Evolutionary conservation across 1,284 basidiomycete species (phyloP).

Genomic region (Phaffia rhodozyma): DNA sequence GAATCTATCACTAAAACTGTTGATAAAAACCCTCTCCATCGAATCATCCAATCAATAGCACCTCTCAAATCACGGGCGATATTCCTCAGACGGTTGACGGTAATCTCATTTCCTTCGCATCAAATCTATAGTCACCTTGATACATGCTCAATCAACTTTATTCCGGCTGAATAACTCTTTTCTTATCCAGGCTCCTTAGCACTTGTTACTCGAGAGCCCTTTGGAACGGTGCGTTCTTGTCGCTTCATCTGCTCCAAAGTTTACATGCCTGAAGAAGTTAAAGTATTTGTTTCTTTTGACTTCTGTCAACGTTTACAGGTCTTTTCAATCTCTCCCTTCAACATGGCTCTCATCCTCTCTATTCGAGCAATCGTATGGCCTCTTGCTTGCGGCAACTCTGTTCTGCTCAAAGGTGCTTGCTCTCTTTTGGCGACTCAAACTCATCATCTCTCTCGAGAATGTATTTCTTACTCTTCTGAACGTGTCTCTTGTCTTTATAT

Average conservation of each 20-base stretch:
- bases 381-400: constrained; percentile 27
- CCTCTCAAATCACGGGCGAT: constrained; percentile 17
- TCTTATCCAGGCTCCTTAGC: constrained; percentile 16
- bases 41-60: not conserved
- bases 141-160: not conserved
- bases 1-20: not conserved
- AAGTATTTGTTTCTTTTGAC: no score
- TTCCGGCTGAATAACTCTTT: not conserved
- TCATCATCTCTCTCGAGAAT: constrained; percentile 1
- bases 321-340: constrained; percentile 28
- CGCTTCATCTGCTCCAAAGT: no score
- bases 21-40: not conserved
- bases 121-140: no score
- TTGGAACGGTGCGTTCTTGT: constrained; percentile 19
- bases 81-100: constrained; percentile 25
- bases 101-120: not conserved
- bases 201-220: constrained; percentile 24
- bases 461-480: not conserved
- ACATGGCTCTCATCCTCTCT: constrained; percentile 25
- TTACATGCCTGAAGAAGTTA: no score
- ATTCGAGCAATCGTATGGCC: constrained; percentile 27
- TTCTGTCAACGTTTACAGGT: not conserved
- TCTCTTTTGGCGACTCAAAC: no score
- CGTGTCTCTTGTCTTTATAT: not conserved
- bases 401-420: constrained; percentile 24